Base-by-base conservation (phyloP, 768 basidiomycete genomes). In the Russula olivacea region DNA sequence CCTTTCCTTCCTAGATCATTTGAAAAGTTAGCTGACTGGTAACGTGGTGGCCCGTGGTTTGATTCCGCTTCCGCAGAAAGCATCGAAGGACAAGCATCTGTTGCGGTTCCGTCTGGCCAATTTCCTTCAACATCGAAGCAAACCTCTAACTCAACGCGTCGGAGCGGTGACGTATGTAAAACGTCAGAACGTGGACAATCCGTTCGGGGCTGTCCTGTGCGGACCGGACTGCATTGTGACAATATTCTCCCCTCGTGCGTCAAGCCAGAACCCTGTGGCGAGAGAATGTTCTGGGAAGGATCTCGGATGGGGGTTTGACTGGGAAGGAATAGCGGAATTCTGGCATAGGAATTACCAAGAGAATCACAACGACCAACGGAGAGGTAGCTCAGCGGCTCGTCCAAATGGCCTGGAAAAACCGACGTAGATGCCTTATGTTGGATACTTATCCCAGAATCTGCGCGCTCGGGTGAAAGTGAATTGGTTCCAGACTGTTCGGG, bases 301-400 rank as follows among this genome's bases (percentile, higher is more conserved):
- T 48, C 57, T 28, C 62, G 57, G 40, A 40, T 54, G 36, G 62
- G 62, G 1, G 62, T 63, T 63, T 63, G 51, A 49, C 57, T 54
- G 21, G 62, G 62, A 12, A 63, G 53, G 45, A 63, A 63, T 1
- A 63, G 28, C 25, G 62, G 62, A 1, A 53, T 14, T 54, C 54
- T 63, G 19, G 34, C 36, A 54, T 47, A 38, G 32, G 57, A 12
- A 25, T 19, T 38, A 5, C 21, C 30, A 7, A 19, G 32, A 48
- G 36, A 8, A 49, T 47, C 30, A 41, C 23, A 45, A 40, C 43
- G 25, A 4, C 28, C 25, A 41, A 21, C 21, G 28, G 51, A 48
- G 45, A 53, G 45, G 5, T 47, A 23, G 38, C 51, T 32, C 15
- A 36, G 45, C 1, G 40, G 34, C 6, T 63, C 51, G 21, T 4